Conservation (phyloP, 2,329 filamentous ascomycete genomes). For the Dactylonectria macrodidyma region DNA sequence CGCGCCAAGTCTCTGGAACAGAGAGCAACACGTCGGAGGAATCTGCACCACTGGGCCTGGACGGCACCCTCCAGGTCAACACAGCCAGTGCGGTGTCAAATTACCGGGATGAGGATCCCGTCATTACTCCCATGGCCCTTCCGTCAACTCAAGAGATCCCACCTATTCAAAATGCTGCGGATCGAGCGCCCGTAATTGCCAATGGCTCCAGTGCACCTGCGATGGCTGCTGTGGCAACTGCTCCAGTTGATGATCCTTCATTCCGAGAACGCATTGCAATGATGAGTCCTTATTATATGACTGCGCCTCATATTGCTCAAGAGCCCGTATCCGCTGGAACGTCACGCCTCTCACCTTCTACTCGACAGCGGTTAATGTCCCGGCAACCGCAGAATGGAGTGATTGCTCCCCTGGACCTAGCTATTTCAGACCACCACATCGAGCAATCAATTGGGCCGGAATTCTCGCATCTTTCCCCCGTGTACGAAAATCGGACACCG, state of each 20-base stretch:
- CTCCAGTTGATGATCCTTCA: constrained; percentile 55
- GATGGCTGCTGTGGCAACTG: constrained; percentile 32
- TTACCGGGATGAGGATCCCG: constrained; percentile 34
- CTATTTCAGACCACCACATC: constrained; percentile 61
- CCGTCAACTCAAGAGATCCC: constrained; percentile 24
- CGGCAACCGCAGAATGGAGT: constrained; percentile 63
- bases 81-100: constrained; percentile 29
- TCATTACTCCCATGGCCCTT: constrained; percentile 21
- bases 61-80: constrained; percentile 50
- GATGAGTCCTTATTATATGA: constrained; percentile 54
- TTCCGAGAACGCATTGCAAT: constrained; percentile 60
- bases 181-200: constrained; percentile 52
- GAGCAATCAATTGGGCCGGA: constrained; percentile 56
- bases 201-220: constrained; percentile 52
- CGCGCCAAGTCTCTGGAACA: constrained; percentile 36
- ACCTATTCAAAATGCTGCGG: constrained; percentile 37
- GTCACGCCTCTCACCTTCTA: constrained; percentile 51
- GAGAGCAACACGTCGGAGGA: constrained; percentile 44
- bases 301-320: constrained; percentile 48
- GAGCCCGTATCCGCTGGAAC: constrained; percentile 49
- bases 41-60: constrained; percentile 33
- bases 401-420: constrained; percentile 71
- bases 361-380: constrained; percentile 55
- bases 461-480: constrained; percentile 75
- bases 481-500: constrained; percentile 80